Conservation (phyloP, 2,329 filamentous ascomycete species). For the Leptographium procerum region DNA sequence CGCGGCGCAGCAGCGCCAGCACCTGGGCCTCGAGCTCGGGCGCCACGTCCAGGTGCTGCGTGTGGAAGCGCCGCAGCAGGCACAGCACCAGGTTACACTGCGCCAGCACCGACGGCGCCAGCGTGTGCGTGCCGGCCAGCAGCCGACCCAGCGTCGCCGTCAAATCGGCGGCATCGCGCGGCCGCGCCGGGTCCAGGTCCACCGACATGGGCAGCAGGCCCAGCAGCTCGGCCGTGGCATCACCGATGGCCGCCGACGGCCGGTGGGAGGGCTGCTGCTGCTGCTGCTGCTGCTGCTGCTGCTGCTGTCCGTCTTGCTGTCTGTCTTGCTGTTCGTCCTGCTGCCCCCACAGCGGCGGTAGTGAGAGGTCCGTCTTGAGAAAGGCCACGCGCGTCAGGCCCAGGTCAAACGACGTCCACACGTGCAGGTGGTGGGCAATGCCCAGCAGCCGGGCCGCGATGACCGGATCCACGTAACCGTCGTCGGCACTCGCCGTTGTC, state of each 20-base stretch:
- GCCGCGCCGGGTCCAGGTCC: conserved; percentile 39
- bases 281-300: conserved; percentile 11
- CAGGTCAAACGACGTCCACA: conserved; percentile 48
- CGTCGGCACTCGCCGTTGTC: conserved; percentile 1
- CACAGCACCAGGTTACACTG: conserved; percentile 46
- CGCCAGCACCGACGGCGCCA: conserved; percentile 31
- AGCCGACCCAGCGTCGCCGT: conserved; percentile 29
- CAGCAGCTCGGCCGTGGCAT: conserved; percentile 36
- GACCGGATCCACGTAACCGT: conserved; percentile 18
- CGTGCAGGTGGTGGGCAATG: conserved; percentile 45
- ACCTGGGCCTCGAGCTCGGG: conserved; percentile 32
- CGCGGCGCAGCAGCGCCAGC: conserved; percentile 31
- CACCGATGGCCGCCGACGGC: conserved; percentile 19
- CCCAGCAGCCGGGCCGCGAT: conserved; percentile 26
- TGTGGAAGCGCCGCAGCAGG: conserved; percentile 41
- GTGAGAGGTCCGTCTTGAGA: conserved; percentile 29
- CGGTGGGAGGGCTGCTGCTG: conserved; percentile 8
- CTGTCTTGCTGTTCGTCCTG: conserved; percentile 7
- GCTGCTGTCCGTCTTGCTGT: background rate
- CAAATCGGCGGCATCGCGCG: conserved; percentile 28
- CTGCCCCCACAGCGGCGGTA: conserved; percentile 23
- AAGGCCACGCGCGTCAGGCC: conserved; percentile 37
- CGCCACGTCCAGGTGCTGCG: conserved; percentile 34
- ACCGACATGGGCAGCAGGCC: conserved; percentile 41
- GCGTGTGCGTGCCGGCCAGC: conserved; percentile 26